Percentiles rank a stretch among this genome's conserved stretches.
These are phyloP conservation scores for Fusarium acutatum DNA, from an alignment of 2,329 filamentous ascomycete genomes.

Conservation along the genomic window DNA sequence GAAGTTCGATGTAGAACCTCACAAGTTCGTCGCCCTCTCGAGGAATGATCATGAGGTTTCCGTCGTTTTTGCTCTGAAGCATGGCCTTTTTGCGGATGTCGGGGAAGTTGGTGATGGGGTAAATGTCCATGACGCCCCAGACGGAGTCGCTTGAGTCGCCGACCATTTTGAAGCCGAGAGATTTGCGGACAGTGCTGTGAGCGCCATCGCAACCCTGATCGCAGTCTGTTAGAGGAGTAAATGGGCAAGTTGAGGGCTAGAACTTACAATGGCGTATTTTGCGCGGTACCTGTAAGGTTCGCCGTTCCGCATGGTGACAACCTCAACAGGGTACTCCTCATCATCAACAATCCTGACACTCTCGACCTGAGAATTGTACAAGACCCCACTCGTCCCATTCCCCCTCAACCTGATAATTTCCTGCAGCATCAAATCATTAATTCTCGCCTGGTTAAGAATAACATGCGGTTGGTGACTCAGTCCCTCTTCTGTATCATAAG, in stretches of 20 bases:
- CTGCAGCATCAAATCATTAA: constrained; percentile 31
- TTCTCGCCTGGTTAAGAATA: constrained; percentile 61
- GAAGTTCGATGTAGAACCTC: constrained; percentile 33
- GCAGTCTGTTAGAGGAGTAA: accelerated
- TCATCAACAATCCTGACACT: constrained; percentile 4
- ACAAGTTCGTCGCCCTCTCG: constrained; percentile 38
- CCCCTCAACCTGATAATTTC: constrained; percentile 15
- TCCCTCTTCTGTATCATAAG: constrained; percentile 69
- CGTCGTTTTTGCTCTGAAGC: constrained; percentile 32
- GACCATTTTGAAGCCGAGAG: constrained; percentile 37
- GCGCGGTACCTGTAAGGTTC: constrained; percentile 2
- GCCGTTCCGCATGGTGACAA: not conserved
- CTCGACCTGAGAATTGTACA: constrained; percentile 29
- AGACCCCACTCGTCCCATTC: not conserved
- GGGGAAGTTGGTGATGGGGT: constrained; percentile 40
- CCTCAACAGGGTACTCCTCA: constrained; percentile 15
- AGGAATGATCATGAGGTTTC: constrained; percentile 42
- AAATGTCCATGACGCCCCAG: constrained; percentile 42
- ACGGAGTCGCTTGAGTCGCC: constrained; percentile 43
- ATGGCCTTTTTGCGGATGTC: constrained; percentile 44
- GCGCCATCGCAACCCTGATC: constrained; percentile 33
- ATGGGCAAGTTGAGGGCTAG: accelerated
- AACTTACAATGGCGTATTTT: constrained; percentile 32
- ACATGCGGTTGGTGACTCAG: constrained; percentile 72
- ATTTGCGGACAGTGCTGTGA: constrained; percentile 38